phyloP scores from a whole-genome alignment of 2,329 filamentous ascomycete species.

The Davidsoniella virescens region DNA sequence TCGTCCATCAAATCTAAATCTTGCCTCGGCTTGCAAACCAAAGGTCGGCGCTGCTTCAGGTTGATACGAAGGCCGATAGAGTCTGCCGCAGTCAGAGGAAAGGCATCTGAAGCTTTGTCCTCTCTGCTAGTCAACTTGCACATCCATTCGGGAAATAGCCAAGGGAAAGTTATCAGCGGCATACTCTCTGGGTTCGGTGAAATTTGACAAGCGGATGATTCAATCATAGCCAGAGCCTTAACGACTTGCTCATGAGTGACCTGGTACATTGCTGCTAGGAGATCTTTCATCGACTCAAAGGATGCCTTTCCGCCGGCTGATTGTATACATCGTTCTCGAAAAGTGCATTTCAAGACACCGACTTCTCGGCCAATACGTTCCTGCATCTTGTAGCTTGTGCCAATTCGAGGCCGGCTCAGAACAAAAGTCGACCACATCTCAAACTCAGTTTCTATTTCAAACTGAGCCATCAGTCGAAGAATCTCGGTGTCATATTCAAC shows the following conservation, averaged over 20 bases:
- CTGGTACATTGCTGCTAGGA: conserved; percentile 77
- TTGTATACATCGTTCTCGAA: conserved; percentile 48
- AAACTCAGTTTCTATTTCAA: conserved; percentile 73
- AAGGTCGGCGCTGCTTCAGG: not conserved
- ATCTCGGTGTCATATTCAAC: conserved; percentile 60
- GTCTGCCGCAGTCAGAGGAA: not conserved
- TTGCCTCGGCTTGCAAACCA: not conserved
- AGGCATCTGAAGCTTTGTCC: conserved; percentile 10
- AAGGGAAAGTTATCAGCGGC: conserved; percentile 86
- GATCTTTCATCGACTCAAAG: conserved; percentile 42
- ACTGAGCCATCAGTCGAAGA: conserved; percentile 67
- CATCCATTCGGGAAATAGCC: conserved; percentile 65
- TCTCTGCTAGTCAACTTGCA: conserved; percentile 43
- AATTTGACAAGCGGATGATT: conserved; percentile 17
- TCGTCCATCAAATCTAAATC: not conserved
- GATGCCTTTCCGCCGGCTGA: conserved; percentile 37
- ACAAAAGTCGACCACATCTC: conserved; percentile 84
- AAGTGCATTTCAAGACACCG: conserved; percentile 48
- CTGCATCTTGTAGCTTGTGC: conserved; percentile 68
- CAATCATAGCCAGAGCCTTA: conserved; percentile 32
- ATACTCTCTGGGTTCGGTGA: conserved; percentile 29
- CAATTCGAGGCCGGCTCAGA: conserved; percentile 54
- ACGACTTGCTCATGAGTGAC: conserved; percentile 59
- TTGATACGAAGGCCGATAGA: not conserved
- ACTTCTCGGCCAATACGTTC: conserved; percentile 65